A percentile compares a stretch with the other conserved stretches of the same genome.
Evolutionary conservation across 345 rosid species (phyloP).

Genomic region (Isatis tinctoria): DNA sequence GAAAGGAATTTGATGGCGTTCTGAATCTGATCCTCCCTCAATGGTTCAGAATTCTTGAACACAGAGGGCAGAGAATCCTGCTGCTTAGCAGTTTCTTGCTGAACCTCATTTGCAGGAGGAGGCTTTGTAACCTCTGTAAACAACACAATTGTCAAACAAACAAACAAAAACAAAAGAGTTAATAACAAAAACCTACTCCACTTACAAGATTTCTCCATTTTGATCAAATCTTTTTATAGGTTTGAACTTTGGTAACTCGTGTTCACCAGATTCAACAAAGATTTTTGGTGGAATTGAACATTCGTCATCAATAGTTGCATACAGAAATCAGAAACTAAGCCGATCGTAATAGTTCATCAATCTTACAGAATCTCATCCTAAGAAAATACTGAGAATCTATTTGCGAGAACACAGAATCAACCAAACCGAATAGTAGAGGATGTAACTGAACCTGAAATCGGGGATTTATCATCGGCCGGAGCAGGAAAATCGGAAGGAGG

Average conservation of each 20-base stretch:
- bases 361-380: not conserved
- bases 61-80: constrained; percentile 45
- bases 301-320: not conserved
- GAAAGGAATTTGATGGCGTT: constrained; percentile 96
- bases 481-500: constrained; percentile 23
- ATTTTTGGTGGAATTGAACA: too few species aligned
- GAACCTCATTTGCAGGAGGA: constrained; percentile 43
- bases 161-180: too few species aligned
- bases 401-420: not conserved
- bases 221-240: too few species aligned
- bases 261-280: too few species aligned
- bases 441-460: constrained; percentile 12
- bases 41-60: constrained; percentile 84
- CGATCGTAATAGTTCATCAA: not conserved
- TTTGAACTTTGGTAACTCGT: too few species aligned
- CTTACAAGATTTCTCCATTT: too few species aligned
- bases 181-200: too few species aligned
- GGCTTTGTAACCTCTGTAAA: constrained; percentile 46
- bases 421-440: not conserved
- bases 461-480: constrained; percentile 12
- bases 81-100: constrained; percentile 48
- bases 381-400: not conserved
- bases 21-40: constrained; percentile 89
- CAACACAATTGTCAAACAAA: not conserved
- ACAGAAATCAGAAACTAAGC: too few species aligned